Percentiles rank a stretch among this genome's conserved stretches.
phyloP scores from a whole-genome alignment of 768 basidiomycete species.

The Macrolepiota albuminosa region DNA sequence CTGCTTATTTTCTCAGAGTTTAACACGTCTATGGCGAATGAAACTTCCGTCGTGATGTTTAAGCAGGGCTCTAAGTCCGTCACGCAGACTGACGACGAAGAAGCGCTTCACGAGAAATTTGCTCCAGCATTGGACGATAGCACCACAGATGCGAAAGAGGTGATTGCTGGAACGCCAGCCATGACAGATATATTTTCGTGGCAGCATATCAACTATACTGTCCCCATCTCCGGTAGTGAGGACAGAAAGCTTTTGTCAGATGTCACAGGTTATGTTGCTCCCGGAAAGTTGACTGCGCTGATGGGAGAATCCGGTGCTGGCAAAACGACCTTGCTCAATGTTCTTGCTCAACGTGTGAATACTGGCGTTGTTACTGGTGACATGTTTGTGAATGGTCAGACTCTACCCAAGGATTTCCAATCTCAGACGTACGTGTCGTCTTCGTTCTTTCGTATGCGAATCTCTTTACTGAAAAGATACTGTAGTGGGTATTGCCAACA shows the following conservation, averaged over 20 bases:
- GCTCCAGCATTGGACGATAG: conserved; percentile 1
- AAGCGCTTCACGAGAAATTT: conserved; percentile 31
- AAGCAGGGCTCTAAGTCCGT: conserved; percentile 43
- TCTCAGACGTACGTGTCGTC: conserved; percentile 37
- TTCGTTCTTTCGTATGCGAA: background rate
- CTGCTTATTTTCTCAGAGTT: conserved; percentile 60
- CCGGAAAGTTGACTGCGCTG: conserved; percentile 63
- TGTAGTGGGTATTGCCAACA: conserved; percentile 75
- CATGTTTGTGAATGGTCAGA: conserved; percentile 35
- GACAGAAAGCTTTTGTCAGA: conserved; percentile 55
- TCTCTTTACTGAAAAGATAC: background rate
- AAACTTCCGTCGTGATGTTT: conserved; percentile 50
- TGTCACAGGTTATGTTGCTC: conserved; percentile 74
- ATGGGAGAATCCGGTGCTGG: conserved; percentile 46
- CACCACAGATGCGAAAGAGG: conserved; percentile 20
- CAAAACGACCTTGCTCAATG: conserved; percentile 42
- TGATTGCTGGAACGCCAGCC: conserved; percentile 28
- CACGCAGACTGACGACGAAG: conserved; percentile 21
- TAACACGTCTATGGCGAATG: conserved; percentile 34
- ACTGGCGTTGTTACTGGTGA: conserved; percentile 35
- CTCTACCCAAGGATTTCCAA: conserved; percentile 39
- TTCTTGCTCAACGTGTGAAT: conserved; percentile 32
- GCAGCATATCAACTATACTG: conserved; percentile 56
- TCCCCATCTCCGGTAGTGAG: conserved; percentile 41
- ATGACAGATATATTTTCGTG: conserved; percentile 63